Base-by-base conservation (phyloP, 1,284 basidiomycete species). In the Earliella scabrosa region DNA sequence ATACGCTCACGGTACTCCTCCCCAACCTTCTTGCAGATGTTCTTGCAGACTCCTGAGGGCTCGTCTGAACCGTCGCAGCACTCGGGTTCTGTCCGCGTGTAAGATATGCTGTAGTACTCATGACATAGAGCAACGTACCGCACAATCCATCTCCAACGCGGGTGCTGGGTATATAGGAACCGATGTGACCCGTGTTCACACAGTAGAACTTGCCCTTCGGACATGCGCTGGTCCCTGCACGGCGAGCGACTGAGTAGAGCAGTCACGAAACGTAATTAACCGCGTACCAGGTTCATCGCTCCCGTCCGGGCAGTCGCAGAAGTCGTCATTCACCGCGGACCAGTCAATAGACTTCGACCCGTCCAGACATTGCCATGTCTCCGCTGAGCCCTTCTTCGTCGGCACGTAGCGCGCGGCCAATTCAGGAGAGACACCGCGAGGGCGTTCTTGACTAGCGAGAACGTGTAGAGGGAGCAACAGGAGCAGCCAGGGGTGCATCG, bases 21-120 rank as follows among this genome's bases (percentile, higher is more conserved):
- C 1, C 95, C 93, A 35, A 93, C 80, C 66, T 90, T 83, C 45
- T 81, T 82, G 70, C 97, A 99, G 5, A 75, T 75, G 71, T 98
- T 87, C 20, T 83, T 78, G 69, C 97, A 99, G 11, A 88, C 77
- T 4, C 93, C 93, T 8, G 82, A 70, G 4, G 75, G 77, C 73
- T 99, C 97, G 71, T 99, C 97, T 0, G 93, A 93, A n/a, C 97
- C 97, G 68, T 99, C 97, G 71, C 97, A 99, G 71, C 97, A 99
- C 68, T 95, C 88, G 2, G 85, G 82, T 68, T 99, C 95, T 96
- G 13, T 18, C 24, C n/a, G 29, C 20, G 45, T 66, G 36, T 66
- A 36, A 51, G 36, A 21, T 18, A 16, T 13, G n/a, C n/a, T n/a
- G n/a, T n/a, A n/a, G n/a, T n/a, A n/a, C n/a, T n/a, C n/a, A n/a